Percentiles rank a stretch among this genome's conserved stretches.
phyloP scores from a whole-genome alignment of 768 basidiomycete species.

The Dendrothele bispora region DNA sequence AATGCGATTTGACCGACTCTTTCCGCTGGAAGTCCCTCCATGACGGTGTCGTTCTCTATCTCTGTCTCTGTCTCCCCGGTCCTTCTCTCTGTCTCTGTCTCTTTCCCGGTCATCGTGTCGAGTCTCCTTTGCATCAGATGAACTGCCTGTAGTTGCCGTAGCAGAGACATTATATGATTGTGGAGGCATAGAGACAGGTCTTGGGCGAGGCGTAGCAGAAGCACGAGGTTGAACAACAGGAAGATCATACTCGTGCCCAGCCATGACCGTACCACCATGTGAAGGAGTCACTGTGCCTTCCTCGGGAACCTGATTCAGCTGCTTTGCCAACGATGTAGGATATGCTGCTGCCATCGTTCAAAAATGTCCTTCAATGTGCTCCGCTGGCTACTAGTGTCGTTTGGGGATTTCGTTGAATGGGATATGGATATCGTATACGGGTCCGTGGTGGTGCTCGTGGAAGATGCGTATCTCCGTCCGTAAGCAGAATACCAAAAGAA shows the following conservation, averaged over 20 bases:
- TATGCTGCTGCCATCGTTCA: conserved; percentile 40
- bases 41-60: conserved; percentile 27
- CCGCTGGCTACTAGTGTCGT: no score
- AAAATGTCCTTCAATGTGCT: no score
- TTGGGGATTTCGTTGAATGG: no score
- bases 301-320: conserved; percentile 51
- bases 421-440: background rate
- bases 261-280: conserved; percentile 52
- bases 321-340: conserved; percentile 47
- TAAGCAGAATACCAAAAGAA: background rate
- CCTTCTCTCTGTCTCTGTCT: conserved; percentile 18
- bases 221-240: conserved; percentile 39
- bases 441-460: background rate
- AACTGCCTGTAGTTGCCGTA: conserved; percentile 19
- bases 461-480: background rate
- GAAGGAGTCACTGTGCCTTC: conserved; percentile 48
- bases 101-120: conserved; percentile 5
- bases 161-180: conserved; percentile 39
- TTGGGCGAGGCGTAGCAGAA: conserved; percentile 42
- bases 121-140: conserved; percentile 35
- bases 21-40: conserved; percentile 15
- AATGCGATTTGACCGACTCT: conserved; percentile 53
- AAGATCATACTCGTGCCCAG: conserved; percentile 68
- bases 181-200: conserved; percentile 78
- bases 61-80: conserved; percentile 25